These are phyloP conservation scores for Aurantiochytrium sp. DNA, from an alignment of 108 stramenopile species.

Conservation along the genomic window DNA sequence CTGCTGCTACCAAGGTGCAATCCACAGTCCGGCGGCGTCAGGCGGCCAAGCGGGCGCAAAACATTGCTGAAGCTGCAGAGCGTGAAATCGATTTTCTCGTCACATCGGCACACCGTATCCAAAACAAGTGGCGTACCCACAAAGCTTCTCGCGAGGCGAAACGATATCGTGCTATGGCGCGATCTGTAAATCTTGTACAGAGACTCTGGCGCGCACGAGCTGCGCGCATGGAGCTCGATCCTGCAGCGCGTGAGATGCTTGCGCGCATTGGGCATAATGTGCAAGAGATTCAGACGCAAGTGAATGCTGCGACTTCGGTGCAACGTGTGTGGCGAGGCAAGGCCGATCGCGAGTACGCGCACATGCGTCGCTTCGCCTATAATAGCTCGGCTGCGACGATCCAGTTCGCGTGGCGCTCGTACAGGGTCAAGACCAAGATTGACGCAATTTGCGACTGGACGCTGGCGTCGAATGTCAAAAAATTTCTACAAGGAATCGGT, in stretches of 20 bases:
- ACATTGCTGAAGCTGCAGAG: not conserved
- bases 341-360: not conserved
- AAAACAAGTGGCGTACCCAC: not conserved
- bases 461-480: not conserved
- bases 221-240: not conserved
- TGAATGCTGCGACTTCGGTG: not conserved
- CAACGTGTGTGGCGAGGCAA: constrained; percentile 6
- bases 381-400: not conserved
- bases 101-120: not conserved
- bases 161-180: not conserved
- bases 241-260: not conserved
- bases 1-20: not conserved
- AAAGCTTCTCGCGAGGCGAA: not conserved
- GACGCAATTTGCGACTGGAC: not conserved
- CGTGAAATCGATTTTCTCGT: not conserved
- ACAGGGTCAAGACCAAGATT: not conserved
- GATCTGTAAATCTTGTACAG: not conserved
- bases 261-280: not conserved
- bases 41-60: not conserved
- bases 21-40: not conserved
- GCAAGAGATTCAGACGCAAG: not conserved
- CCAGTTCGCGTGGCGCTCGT: not conserved
- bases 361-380: not conserved
- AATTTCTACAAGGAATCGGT: not conserved
- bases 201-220: not conserved